Base-by-base conservation (phyloP, 257 asterid genomes). In the Cynanchum wilfordii region DNA sequence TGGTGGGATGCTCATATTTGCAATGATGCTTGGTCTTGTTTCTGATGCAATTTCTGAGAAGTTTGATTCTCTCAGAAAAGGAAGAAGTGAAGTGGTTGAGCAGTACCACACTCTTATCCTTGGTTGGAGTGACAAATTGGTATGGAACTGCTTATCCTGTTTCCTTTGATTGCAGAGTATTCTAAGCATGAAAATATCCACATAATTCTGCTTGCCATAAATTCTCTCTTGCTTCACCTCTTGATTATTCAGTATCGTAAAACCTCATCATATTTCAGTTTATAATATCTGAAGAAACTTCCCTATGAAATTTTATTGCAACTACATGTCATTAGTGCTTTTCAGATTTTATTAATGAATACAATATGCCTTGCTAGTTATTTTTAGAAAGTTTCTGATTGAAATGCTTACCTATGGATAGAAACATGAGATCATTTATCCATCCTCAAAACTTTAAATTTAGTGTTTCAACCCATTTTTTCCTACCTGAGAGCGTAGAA, bases 71-170 rank as follows among this genome's bases (percentile, higher is more conserved):
- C 88, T 92, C 68, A 83, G 96, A 81, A 92, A 92, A 80, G 97
- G 97, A 83, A 89, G 82, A 83, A 92, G 97, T 87, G 95, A 92
- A 83, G 96, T 89, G 25, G 95, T 92, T n/a, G 97, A 88, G 88
- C 87, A 73, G 81, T 83, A 88, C 79, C 97, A 92, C 83, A 89
- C 95, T 77, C 95, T 89, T 68, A 88, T 92, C 55, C 96, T 92
- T 69, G 97, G 97, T 27, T 92, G 97, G 97, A 92, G 97, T 77
- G 96, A 92, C 80, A 92, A 92, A 79, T 80, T 92, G 95, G 97
- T 89, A 80, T 22, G 89, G 66, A 66, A 62, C 16, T 73, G 66
- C 76, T 7, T 15, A 1, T 60, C 12, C 45, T 66, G 25, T 38
- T 52, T 13, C 24, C 30, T 20, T 11, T 49, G 51, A 44, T 27